Conservation (phyloP, 1,284 basidiomycete genomes). For the Tetrapyrgos nigripes region DNA sequence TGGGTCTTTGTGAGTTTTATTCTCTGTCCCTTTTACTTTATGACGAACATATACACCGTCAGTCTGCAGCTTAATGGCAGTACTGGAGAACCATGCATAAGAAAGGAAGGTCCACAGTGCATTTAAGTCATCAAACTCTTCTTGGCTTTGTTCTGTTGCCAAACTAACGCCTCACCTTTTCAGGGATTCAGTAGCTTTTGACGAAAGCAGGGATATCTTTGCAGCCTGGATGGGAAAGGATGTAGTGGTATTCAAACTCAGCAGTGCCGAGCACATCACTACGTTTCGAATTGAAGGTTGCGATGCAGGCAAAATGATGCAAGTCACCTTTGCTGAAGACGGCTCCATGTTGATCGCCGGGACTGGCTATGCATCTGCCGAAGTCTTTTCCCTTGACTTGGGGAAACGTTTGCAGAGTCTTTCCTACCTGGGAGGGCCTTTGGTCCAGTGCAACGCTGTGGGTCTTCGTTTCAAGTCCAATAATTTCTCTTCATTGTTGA, state of each 20-base stretch:
- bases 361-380: conserved; percentile 6
- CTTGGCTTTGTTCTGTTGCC: not conserved
- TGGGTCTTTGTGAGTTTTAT: not conserved
- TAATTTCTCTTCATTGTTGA: not conserved
- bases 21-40: not conserved
- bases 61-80: not conserved
- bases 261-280: not conserved
- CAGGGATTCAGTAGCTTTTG: conserved; percentile 1
- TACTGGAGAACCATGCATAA: not conserved
- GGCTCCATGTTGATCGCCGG: conserved; percentile 1
- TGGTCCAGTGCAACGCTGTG: conserved; percentile 10
- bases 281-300: not conserved
- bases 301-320: not conserved
- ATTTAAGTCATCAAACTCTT: not conserved
- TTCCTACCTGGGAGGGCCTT: not conserved
- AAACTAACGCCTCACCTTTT: not conserved
- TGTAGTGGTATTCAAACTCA: conserved; percentile 3
- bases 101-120: not conserved
- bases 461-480: not conserved
- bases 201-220: not conserved
- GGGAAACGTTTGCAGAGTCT: not conserved
- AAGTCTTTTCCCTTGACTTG: not conserved
- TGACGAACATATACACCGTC: not conserved
- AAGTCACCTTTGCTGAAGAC: conserved; percentile 4
- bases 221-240: not conserved